These are phyloP conservation scores for Somion occarium DNA, from an alignment of 1,284 basidiomycete genomes.

Conservation along the genomic window DNA sequence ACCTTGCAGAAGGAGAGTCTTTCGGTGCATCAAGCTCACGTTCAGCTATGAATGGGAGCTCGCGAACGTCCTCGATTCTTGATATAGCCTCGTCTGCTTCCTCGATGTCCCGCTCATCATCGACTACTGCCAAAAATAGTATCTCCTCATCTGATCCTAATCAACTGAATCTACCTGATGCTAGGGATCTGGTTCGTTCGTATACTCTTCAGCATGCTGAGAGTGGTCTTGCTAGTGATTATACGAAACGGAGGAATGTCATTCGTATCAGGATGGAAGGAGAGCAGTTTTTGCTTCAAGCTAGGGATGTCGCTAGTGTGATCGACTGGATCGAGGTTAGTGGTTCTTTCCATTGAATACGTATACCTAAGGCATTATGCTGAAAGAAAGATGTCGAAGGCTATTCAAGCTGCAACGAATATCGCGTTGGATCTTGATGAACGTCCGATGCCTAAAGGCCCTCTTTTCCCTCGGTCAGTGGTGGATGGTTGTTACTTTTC, in stretches of 20 bases:
- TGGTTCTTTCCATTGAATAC: background rate
- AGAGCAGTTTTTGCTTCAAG: slow-evolving; percentile 95
- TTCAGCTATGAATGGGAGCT: background rate
- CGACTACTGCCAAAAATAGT: background rate
- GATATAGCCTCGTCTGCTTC: slow-evolving; percentile 12
- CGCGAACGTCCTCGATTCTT: slow-evolving; percentile 8
- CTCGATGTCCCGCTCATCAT: slow-evolving; percentile 6
- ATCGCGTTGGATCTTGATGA: slow-evolving; percentile 89
- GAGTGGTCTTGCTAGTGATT: slow-evolving; percentile 92
- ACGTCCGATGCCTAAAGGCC: slow-evolving; percentile 84
- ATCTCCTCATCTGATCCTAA: slow-evolving; percentile 5
- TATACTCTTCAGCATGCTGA: slow-evolving; percentile 92
- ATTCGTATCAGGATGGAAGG: slow-evolving; percentile 92
- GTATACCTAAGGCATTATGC: background rate
- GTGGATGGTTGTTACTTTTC: too few relatives aligned
- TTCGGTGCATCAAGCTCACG: slow-evolving; percentile 14
- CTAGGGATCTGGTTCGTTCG: slow-evolving; percentile 44
- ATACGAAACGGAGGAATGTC: slow-evolving; percentile 90
- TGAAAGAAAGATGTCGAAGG: slow-evolving; percentile 36
- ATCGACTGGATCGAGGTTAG: slow-evolving; percentile 95
- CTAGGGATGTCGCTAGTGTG: slow-evolving; percentile 78
- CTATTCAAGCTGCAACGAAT: slow-evolving; percentile 91
- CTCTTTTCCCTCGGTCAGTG: slow-evolving; percentile 72
- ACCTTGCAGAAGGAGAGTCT: slow-evolving; percentile 6
- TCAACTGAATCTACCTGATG: slow-evolving; percentile 31